Conservation (phyloP, 768 basidiomycete genomes). For the Inosperma sp. region DNA sequence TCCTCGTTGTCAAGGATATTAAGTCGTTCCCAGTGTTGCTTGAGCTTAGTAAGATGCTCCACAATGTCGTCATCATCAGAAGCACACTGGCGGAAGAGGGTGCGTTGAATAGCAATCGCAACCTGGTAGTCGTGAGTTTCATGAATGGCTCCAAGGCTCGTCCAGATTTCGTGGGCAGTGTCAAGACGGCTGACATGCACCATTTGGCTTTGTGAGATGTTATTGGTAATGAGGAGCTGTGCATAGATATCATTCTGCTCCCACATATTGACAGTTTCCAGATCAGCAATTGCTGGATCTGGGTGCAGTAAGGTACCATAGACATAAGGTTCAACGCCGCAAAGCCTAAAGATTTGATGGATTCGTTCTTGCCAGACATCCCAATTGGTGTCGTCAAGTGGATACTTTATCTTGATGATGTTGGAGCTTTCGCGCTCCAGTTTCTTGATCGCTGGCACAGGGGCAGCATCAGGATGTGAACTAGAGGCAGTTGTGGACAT, state of each 20-base stretch:
- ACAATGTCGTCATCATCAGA: neutral
- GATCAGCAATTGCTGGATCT: neutral
- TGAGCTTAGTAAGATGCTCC: neutral
- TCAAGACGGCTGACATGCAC: neutral
- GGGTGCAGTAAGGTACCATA: neutral
- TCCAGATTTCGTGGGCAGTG: neutral
- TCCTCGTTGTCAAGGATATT: neutral
- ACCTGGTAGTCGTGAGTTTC: neutral
- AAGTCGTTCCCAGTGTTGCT: neutral
- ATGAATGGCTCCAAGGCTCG: neutral
- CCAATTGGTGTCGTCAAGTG: neutral
- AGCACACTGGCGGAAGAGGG: neutral
- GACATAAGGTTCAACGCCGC: neutral
- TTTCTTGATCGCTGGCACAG: too few relatives aligned
- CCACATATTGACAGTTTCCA: neutral
- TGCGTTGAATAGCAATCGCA: neutral
- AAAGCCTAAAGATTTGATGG: neutral
- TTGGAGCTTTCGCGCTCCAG: too few relatives aligned
- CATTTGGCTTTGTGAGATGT: neutral
- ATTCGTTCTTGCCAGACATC: constrained; percentile 1
- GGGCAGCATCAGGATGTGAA: too few relatives aligned
- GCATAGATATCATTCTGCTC: neutral
- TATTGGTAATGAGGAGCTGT: neutral
- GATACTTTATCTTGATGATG: neutral
- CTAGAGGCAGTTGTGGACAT: too few relatives aligned